Evolutionary conservation across 2,329 filamentous ascomycete species (phyloP).

Genomic region (Microdochium nivale): DNA sequence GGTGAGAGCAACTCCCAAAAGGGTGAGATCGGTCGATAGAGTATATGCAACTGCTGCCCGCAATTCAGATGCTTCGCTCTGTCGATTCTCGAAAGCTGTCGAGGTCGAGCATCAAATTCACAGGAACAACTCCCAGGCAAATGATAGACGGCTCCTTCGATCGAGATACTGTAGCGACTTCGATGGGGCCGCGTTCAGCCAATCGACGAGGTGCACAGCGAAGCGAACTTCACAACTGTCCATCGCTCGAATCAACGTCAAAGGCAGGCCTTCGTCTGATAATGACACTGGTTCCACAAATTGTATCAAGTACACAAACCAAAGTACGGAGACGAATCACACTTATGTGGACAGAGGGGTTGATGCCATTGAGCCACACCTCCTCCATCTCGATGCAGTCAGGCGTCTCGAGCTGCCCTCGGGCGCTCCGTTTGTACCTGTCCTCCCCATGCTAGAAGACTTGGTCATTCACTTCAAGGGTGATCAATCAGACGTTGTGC

Average conservation of each 20-base stretch:
- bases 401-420: conserved; percentile 7
- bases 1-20: conserved; percentile 7
- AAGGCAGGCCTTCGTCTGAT: not conserved
- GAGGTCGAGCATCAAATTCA: not conserved
- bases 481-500: conserved; percentile 27
- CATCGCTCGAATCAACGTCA: conserved; percentile 11
- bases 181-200: conserved; percentile 9
- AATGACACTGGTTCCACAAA: conserved; percentile 3
- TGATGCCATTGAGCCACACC: conserved; percentile 19
- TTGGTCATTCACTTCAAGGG: conserved; percentile 45
- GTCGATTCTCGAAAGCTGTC: conserved; percentile 6
- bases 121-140: not conserved
- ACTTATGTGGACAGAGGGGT: conserved; percentile 30
- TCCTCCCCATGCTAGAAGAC: conserved; percentile 47
- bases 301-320: conserved; percentile 9
- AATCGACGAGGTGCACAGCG: conserved; percentile 11
- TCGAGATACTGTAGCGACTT: conserved; percentile 12
- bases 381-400: conserved; percentile 5
- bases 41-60: conserved; percentile 12
- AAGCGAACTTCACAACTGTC: conserved; percentile 14
- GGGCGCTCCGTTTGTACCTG: conserved; percentile 25
- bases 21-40: conserved; percentile 15
- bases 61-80: conserved; percentile 15
- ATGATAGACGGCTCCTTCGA: conserved; percentile 6
- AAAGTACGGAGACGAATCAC: conserved; percentile 10